Evolutionary conservation across 371 early-diverging fungal genomes (phyloP), one percentile per base, ranked within the genome.

Genomic region (Massospora cicadina): DNA sequence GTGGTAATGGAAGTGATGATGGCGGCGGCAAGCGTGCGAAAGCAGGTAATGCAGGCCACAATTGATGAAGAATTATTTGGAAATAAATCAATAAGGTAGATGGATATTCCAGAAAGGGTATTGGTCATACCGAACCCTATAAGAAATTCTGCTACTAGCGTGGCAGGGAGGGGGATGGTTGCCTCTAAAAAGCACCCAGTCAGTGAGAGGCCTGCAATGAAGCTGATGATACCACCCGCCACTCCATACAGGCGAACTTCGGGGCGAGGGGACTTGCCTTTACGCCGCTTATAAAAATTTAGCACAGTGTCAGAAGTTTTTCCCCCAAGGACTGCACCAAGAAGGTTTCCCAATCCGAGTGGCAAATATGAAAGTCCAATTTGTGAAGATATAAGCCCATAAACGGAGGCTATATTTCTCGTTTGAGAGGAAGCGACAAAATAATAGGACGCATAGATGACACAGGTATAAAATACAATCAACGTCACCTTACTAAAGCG

Each of bases 371-470:
- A 57, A 3, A 79, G 62, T 2, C 79, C 79, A 55, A 79, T 70
- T 26, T 79, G 72, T 21, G 73, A 72, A 23, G 74, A 72, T 23
- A 67, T 62, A 54, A 76, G 68, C 0, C 61, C 30, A 56, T 79
- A 79, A 10, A 71, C 69, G n/a, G 55, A 54, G 2, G 63, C 66
- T 0, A 76, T 60, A 58, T 72, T 71, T 26, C 71, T 68, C 0
- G 77, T 74, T 33, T 77, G 33, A 28, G 69, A 74, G 0, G 77
- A 66, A 28, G 77, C 73, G 25, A 79, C 65, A 65, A 75, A 76
- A 60, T 77, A 79, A 75, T 75, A 76, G 55, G 76, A 76, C 3
- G 76, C 80, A 67, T 78, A 83, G 2, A 78, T 73, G 31, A 79
- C 66, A 12, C 79, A 76, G 29, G 76, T 77, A 33, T 81, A 80